phyloP scores from a whole-genome alignment of 169 alveolate genomes.

The Plasmodium fragile region DNA sequence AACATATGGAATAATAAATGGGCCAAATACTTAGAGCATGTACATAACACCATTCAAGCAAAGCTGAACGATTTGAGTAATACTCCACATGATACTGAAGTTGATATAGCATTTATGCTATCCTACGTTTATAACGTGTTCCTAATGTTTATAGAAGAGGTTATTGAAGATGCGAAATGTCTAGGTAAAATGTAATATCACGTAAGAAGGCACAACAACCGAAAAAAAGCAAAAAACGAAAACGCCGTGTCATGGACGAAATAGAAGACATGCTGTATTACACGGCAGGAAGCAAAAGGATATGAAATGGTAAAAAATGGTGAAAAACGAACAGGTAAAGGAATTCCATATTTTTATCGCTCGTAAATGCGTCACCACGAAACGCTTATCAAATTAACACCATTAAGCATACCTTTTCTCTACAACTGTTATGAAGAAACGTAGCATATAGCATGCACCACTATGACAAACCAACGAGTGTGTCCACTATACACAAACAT shows the following conservation, averaged over 20 bases:
- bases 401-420: neutral
- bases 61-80: slow-evolving; percentile 1
- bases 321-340: neutral
- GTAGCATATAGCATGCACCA: neutral
- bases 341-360: neutral
- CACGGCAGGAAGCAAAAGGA: neutral
- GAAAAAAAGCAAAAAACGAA: neutral
- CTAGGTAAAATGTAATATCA: slow-evolving; percentile 11
- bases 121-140: slow-evolving; percentile 1
- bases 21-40: slow-evolving; percentile 11
- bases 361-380: neutral
- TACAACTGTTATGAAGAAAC: neutral
- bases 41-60: neutral
- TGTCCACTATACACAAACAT: neutral
- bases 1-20: slow-evolving; percentile 22
- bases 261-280: neutral
- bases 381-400: neutral
- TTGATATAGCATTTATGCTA: neutral
- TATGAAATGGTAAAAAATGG: neutral
- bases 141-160: neutral
- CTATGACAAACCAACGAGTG: neutral
- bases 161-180: slow-evolving; percentile 5
- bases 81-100: slow-evolving; percentile 6
- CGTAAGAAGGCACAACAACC: neutral
- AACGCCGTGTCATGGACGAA: neutral